A percentile compares a stretch with the other conserved stretches of the same genome.
Conservation (phyloP, 139 green algal genomes). For the Chlorella sorokiniana region DNA sequence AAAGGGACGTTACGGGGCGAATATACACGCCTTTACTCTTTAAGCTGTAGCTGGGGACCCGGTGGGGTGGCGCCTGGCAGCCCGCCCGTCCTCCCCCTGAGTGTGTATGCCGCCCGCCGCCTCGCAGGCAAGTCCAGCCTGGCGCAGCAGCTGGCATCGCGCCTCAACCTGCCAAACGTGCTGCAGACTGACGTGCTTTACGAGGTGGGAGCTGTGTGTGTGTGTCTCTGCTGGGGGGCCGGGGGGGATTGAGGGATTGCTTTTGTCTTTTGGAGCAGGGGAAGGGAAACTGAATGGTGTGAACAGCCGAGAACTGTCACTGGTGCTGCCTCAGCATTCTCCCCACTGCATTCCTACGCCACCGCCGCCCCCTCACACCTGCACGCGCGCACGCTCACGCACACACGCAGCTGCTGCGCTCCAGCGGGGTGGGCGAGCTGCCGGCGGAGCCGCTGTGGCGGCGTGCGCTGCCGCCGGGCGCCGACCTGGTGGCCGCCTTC, state of each 20-base stretch:
- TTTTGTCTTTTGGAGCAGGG: no score
- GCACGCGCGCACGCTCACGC: no score
- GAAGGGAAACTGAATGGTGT: no score
- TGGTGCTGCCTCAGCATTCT: background rate
- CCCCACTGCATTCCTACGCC: background rate
- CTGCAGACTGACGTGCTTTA: slow-evolving; percentile 90
- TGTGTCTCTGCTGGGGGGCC: no score
- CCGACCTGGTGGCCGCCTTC: slow-evolving; percentile 52
- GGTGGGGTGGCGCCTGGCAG: no score
- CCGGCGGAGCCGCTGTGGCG: slow-evolving; percentile 56
- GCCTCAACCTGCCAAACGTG: slow-evolving; percentile 95
- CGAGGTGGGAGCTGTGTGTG: slow-evolving; percentile 52
- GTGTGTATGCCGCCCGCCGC: no score
- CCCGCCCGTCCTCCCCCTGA: no score
- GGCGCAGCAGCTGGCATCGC: slow-evolving; percentile 87
- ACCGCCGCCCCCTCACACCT: background rate
- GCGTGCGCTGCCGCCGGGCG: slow-evolving; percentile 27
- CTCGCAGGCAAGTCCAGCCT: slow-evolving; percentile 86
- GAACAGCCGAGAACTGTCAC: no score
- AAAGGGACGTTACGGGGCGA: background rate
- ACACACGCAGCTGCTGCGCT: slow-evolving; percentile 55
- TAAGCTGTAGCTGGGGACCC: no score
- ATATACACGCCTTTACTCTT: background rate
- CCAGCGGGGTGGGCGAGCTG: slow-evolving; percentile 16
- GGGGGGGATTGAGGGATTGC: no score